phyloP scores from a whole-genome alignment of 805 yeast species.

The Ogataea neopini region DNA sequence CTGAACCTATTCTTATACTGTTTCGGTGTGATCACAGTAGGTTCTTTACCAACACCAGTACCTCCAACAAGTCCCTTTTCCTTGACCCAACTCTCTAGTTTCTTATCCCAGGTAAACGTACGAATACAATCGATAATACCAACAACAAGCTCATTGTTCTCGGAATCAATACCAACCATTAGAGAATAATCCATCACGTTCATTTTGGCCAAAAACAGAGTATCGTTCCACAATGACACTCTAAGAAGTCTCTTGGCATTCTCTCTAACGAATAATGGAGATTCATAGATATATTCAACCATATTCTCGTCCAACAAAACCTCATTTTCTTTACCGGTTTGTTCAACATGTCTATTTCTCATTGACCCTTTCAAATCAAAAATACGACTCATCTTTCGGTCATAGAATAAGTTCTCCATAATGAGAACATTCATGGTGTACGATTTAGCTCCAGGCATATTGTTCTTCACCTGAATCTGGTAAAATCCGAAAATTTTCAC shows the following conservation, averaged over 20 bases:
- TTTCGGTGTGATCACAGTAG: slow-evolving; percentile 95
- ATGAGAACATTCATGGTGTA: slow-evolving; percentile 88
- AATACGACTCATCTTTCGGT: slow-evolving; percentile 75
- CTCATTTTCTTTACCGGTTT: slow-evolving; percentile 93
- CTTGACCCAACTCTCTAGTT: slow-evolving; percentile 97
- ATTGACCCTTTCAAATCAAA: slow-evolving; percentile 97
- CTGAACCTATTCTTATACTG: slow-evolving; percentile 93
- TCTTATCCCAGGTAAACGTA: slow-evolving; percentile 98
- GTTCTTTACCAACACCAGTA: slow-evolving; percentile 84
- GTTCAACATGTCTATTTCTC: slow-evolving; percentile 95
- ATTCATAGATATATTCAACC: slow-evolving; percentile 96
- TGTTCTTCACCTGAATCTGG: slow-evolving; percentile 85
- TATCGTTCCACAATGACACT: slow-evolving; percentile 94
- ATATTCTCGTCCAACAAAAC: slow-evolving; percentile 94
- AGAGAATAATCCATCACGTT: slow-evolving; percentile 98
- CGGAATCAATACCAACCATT: slow-evolving; percentile 85
- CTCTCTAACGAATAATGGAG: slow-evolving; percentile 91
- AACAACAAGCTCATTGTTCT: slow-evolving; percentile 70
- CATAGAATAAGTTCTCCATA: slow-evolving; percentile 93
- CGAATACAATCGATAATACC: slow-evolving; percentile 94
- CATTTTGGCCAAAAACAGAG: slow-evolving; percentile 90
- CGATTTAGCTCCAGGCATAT: slow-evolving; percentile 64
- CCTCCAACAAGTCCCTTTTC: slow-evolving; percentile 85
- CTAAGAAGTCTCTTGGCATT: slow-evolving; percentile 83
- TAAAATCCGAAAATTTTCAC: slow-evolving; percentile 96